Evolutionary conservation across 441 rosid species (phyloP).

Genomic region (Pelargonium citronellum): DNA sequence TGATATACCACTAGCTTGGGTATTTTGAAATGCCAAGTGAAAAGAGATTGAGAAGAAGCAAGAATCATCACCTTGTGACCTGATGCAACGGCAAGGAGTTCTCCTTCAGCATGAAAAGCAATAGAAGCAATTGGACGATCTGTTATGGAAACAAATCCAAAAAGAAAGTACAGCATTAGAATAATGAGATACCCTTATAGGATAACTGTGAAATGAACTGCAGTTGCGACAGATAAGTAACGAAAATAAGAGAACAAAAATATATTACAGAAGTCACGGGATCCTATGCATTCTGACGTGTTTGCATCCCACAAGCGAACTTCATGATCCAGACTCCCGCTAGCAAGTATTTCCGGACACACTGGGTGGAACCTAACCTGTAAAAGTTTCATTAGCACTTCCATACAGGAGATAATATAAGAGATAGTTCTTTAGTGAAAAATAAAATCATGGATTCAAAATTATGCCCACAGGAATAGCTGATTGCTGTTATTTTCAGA

Average conservation of each 20-base stretch:
- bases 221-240: neutral
- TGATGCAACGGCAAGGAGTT: conserved; percentile 83
- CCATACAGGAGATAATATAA: neutral
- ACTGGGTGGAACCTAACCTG: conserved; percentile 93
- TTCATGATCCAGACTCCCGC: conserved; percentile 94
- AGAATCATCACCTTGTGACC: conserved; percentile 74
- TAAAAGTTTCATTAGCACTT: conserved; percentile 28
- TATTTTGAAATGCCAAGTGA: conserved; percentile 4
- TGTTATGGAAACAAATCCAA: conserved; percentile 27
- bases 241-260: conserved; percentile 19
- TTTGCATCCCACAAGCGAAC: conserved; percentile 84
- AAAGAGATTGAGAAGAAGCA: neutral
- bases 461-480: neutral
- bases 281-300: conserved; percentile 66
- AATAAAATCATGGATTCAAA: neutral
- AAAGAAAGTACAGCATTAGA: neutral
- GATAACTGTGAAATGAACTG: neutral
- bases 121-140: conserved; percentile 93
- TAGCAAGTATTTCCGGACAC: conserved; percentile 74
- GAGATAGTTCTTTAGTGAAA: neutral
- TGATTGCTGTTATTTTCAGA: no score
- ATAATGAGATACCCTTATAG: neutral
- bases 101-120: conserved; percentile 90
- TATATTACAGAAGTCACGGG: conserved; percentile 71
- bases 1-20: neutral